phyloP scores from a whole-genome alignment of 176 grass and related monocot species.

The Tuctoria greenei region DNA sequence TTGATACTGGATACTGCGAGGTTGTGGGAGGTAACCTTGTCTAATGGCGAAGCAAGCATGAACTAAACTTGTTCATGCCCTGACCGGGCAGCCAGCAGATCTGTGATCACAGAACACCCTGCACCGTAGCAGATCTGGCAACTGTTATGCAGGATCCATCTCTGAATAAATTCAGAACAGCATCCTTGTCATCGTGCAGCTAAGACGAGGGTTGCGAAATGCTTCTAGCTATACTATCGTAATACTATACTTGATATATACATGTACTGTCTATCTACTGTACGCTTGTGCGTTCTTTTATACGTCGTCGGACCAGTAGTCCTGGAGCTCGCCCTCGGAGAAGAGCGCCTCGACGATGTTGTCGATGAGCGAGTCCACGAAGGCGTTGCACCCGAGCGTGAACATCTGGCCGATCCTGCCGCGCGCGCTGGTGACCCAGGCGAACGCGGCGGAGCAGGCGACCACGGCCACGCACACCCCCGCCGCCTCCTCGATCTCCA shows the following conservation, averaged over 20 bases:
- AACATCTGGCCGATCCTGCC: slow-evolving; percentile 82
- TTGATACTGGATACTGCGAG: background rate
- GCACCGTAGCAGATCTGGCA: background rate
- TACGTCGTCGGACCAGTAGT: slow-evolving; percentile 90
- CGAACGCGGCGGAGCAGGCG: slow-evolving; percentile 68
- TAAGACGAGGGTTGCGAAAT: background rate
- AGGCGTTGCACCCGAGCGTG: slow-evolving; percentile 70
- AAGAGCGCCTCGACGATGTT: slow-evolving; percentile 93
- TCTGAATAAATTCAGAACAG: slow-evolving; percentile 8
- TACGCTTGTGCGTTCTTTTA: background rate
- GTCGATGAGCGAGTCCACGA: slow-evolving; percentile 92
- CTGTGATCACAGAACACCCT: background rate
- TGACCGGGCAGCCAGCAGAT: background rate
- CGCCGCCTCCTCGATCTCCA: slow-evolving; percentile 76
- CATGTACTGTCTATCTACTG: slow-evolving; percentile 5
- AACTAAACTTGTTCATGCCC: background rate
- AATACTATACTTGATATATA: slow-evolving; percentile 17
- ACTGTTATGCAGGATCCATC: background rate
- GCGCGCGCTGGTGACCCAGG: slow-evolving; percentile 71
- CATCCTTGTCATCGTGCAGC: background rate
- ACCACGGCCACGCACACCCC: slow-evolving; percentile 74
- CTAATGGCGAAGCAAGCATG: no score
- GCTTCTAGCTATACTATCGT: slow-evolving; percentile 2
- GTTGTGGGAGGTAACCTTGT: no score
- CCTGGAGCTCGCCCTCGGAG: slow-evolving; percentile 64